Evolutionary conservation across 257 asterid species (phyloP), one percentile per base, ranked within the genome.

Genomic region (Solanum piurae): DNA sequence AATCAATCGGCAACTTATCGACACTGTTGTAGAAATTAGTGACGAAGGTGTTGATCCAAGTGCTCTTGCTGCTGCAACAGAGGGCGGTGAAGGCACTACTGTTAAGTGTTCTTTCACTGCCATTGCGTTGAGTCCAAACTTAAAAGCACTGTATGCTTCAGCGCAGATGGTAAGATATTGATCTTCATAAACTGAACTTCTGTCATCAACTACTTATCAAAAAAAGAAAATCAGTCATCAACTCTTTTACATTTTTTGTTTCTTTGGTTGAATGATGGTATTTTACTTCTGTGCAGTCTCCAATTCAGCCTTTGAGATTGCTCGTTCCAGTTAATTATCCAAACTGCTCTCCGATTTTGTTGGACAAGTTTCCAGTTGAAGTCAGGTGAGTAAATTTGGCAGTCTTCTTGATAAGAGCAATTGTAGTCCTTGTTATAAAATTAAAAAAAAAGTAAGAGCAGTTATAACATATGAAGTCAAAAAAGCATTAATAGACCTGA

Each of bases 341-440:
- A 52, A 93, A 91, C 88, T 93, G 95, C 92, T 96, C 98, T 82
- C 99, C 98, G 1, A 72, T 96, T 91, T 95, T 96, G 86, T 88
- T 96, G 93, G 99, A 96, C 92, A 94, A 93, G 92, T 96, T 93
- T 88, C 99, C 99, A n/a, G 95, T 92, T 90, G 98, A 94, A 92
- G 93, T 93, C 92, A 96, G 99, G 99, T 95, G 84, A 89, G 92
- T 37, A 60, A 87, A 10, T 6, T 49, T 25, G 38, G 72, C 40
- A 33, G 38, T 88, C 44, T 49, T 82, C 71, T 49, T 49, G 44
- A 49, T 46, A 49, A 20, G 69, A 52, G 86, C 21, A 82, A 82
- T 49, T 31, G 31, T 31, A 49, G 9, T 40, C 83, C 55, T 37
- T 23, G 27, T 36, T 31, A 4, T 71, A 29, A 29, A 52, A 16